phyloP scores from a whole-genome alignment of 768 basidiomycete species.

The Boletus speciosus region DNA sequence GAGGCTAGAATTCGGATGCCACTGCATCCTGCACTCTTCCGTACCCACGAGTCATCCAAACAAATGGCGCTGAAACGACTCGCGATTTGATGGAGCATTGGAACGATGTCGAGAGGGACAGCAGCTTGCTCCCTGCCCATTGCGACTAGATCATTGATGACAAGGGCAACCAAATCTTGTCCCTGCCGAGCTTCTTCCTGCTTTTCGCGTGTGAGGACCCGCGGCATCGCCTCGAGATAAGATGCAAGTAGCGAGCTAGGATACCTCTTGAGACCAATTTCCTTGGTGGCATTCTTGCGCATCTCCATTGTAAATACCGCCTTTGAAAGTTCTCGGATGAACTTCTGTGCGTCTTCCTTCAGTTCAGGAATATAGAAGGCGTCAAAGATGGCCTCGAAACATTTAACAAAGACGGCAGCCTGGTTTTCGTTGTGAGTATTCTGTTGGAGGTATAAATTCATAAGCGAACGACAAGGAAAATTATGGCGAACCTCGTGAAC shows the following conservation, averaged over 20 bases:
- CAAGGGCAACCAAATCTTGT: constrained; percentile 52
- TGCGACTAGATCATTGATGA: constrained; percentile 65
- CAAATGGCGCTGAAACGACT: constrained; percentile 82
- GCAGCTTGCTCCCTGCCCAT: constrained; percentile 48
- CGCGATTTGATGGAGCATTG: constrained; percentile 77
- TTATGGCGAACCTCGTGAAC: constrained; percentile 63
- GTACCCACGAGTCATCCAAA: constrained; percentile 85
- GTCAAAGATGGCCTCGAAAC: constrained; percentile 76
- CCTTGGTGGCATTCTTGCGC: constrained; percentile 52
- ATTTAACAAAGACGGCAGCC: constrained; percentile 66
- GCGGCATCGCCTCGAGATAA: constrained; percentile 78
- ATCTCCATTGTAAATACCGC: constrained; percentile 76
- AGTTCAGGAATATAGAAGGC: constrained; percentile 68
- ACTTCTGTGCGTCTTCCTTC: constrained; percentile 64
- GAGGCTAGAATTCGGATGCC: constrained; percentile 80
- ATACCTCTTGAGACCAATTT: constrained; percentile 48
- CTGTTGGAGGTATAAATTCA: constrained; percentile 36
- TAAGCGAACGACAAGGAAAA: background rate
- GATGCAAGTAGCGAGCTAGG: constrained; percentile 59
- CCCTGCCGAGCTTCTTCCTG: constrained; percentile 58
- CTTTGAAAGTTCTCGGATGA: constrained; percentile 64
- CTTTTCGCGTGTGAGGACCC: constrained; percentile 68
- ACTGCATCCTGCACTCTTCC: constrained; percentile 84
- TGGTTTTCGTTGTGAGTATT: constrained; percentile 69
- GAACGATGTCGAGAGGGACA: constrained; percentile 52